phyloP scores from a whole-genome alignment of 306 rosid species.

The Quercus berberidifolia region DNA sequence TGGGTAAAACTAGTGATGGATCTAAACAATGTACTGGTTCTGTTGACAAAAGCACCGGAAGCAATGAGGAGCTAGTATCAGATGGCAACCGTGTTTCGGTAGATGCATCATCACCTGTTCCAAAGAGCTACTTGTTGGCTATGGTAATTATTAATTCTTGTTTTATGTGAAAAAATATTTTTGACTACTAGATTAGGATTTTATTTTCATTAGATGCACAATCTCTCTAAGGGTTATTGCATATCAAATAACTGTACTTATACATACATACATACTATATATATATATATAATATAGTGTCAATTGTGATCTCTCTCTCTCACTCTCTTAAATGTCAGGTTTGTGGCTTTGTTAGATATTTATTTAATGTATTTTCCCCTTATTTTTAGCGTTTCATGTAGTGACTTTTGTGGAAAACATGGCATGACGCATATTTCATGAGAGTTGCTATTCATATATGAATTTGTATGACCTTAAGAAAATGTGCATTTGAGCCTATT shows the following conservation, averaged over 20 bases:
- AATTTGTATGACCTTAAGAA: background rate
- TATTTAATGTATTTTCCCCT: background rate
- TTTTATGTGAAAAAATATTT: background rate
- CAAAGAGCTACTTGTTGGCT: conserved; percentile 61
- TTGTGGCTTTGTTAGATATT: background rate
- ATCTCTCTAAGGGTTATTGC: background rate
- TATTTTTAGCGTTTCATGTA: background rate
- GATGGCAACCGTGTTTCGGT: conserved; percentile 31
- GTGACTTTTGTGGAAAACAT: background rate
- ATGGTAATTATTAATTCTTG: conserved; percentile 51
- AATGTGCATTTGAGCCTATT: background rate
- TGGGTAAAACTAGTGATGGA: conserved; percentile 32
- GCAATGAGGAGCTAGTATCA: conserved; percentile 29
- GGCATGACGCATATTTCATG: background rate
- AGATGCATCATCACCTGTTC: conserved; percentile 29
- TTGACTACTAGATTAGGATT: background rate
- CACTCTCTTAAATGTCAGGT: background rate
- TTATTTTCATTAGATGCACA: background rate
- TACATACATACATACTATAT: background rate
- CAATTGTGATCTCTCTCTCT: background rate
- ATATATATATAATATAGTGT: background rate
- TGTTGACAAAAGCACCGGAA: conserved; percentile 30
- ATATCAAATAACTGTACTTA: background rate
- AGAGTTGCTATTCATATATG: background rate
- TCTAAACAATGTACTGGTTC: conserved; percentile 30